phyloP scores from a whole-genome alignment of 441 rosid genomes.

The Dalechampia spathulata region DNA sequence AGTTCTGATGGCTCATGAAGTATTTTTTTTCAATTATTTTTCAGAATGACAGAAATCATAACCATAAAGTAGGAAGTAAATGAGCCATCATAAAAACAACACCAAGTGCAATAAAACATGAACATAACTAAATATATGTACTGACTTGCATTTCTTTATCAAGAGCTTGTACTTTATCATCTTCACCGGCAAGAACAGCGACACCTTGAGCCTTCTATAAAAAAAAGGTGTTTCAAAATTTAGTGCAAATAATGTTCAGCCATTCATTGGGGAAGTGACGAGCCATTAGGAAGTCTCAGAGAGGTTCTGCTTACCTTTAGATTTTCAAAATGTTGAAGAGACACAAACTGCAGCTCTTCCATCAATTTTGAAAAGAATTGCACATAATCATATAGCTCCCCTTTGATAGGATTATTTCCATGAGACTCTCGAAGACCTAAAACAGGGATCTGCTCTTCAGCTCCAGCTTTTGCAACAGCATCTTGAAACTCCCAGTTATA shows the following conservation, averaged over 20 bases:
- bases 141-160: slow-evolving; percentile 57
- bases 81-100: neutral
- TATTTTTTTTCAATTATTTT: neutral
- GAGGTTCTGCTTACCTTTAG: slow-evolving; percentile 38
- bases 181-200: slow-evolving; percentile 30
- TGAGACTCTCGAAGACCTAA: slow-evolving; percentile 18
- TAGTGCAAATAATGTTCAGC: slow-evolving; percentile 10
- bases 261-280: neutral
- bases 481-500: slow-evolving; percentile 66
- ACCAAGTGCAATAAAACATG: neutral
- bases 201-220: slow-evolving; percentile 35
- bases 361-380: slow-evolving; percentile 48
- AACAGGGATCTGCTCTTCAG: slow-evolving; percentile 20
- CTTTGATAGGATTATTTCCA: slow-evolving; percentile 16
- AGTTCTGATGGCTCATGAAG: neutral
- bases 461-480: slow-evolving; percentile 28
- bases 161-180: slow-evolving; percentile 26
- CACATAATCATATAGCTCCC: slow-evolving; percentile 26
- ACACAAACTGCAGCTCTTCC: slow-evolving; percentile 33
- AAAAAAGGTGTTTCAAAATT: slow-evolving; percentile 23
- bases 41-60: neutral
- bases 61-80: neutral
- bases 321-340: slow-evolving; percentile 34
- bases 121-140: slow-evolving; percentile 8
- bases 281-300: slow-evolving; percentile 1